Base-by-base conservation (phyloP, 2,329 filamentous ascomycete genomes). In the Cadophora gregata region DNA sequence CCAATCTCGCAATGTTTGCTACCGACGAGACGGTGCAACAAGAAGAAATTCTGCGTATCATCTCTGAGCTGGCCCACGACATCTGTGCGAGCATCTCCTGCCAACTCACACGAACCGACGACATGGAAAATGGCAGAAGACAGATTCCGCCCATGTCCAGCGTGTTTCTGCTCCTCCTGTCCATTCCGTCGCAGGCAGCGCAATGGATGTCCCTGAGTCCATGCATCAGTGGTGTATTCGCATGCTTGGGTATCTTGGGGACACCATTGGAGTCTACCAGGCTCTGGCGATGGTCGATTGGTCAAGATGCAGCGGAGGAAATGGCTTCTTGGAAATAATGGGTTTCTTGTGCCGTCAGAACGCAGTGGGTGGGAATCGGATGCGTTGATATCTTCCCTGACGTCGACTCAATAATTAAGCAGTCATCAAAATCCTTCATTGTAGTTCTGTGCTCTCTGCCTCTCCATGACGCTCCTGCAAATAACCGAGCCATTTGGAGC, bases 61-160 rank as follows among this genome's bases (percentile, higher is more conserved):
- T 74, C 60, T 65, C 47, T 9, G 47, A 58, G n/a, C 66, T 73
- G 38, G 68, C 72, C 4, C 65, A 58, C 14, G 71, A 75, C 27
- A 72, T 74, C 24, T 75, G 72, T 61, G 64, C 45, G 31, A 70
- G 71, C 25, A 65, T 73, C 33, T 67, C 69, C 24, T 64, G 55
- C 38, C 67, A 69, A 42, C 67, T 72, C 50, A 59, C 31, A 38
- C 53, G 62, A 8, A 53, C 65, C 27, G 65, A 29, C 9, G 51
- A 55, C 1, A 5, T 59, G 24, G 33, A 62, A 19, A 47, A 53
- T 9, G 27, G 33, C 21, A 19, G 58, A 19, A 60, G 50, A n/a
- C 47, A 59, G 4, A 38, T 62, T 2, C 64, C 68, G 19, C 65
- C 53, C 5, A 69, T 74, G 42, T 69, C 65, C 9, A 69, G 69